Evolutionary conservation across 257 asterid species (phyloP), one percentile per base, ranked within the genome.

Genomic region (Apocynum venetum): DNA sequence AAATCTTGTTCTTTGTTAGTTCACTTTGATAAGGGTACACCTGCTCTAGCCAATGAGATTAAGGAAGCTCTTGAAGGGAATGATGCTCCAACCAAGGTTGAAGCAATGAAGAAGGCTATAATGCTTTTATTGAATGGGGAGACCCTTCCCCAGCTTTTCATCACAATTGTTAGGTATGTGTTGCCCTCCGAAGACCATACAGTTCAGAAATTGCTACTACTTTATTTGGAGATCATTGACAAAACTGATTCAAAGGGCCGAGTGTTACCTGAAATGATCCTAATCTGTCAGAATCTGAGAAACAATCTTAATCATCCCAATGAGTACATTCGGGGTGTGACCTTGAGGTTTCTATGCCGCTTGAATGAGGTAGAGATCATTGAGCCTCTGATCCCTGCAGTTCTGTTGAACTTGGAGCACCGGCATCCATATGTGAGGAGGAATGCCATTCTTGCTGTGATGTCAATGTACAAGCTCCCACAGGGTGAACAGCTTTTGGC

Each of bases 111-210:
- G 83, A 91, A 93, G 72, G 98, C 97, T 9, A 80, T 93, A 71
- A 93, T 91, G 98, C 96, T 93, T 88, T 88, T 91, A 86, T 87
- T 93, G 74, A 93, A 93, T 68, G 98, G 98, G 7, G 98, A 93
- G 86, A 88, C 97, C 36, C 87, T 93, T 73, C 96, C 98, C 63
- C 97, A 92, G 80, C 89, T 93, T 60, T 93, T 92, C 79, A 91
- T 93, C 74, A 93, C 96, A 13, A 87, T 93, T 60, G 91, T 92
- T 55, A 86, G 97, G 87, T 93, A 90, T n/a, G 98, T 93, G 19
- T 84, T 92, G 46, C 97, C 98, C 77, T 93, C 92, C 41, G 96
- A 91, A 81, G 97, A 93, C 74, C 97, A 93, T 88, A 92, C 97
- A 11, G 83, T 92, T 75, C 97, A 93, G 85, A 93, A 91, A 80